Percentiles rank a stretch among this genome's conserved stretches.
These are phyloP conservation scores for Euphorbia tirucalli DNA, from an alignment of 345 rosid species.

Conservation along the genomic window DNA sequence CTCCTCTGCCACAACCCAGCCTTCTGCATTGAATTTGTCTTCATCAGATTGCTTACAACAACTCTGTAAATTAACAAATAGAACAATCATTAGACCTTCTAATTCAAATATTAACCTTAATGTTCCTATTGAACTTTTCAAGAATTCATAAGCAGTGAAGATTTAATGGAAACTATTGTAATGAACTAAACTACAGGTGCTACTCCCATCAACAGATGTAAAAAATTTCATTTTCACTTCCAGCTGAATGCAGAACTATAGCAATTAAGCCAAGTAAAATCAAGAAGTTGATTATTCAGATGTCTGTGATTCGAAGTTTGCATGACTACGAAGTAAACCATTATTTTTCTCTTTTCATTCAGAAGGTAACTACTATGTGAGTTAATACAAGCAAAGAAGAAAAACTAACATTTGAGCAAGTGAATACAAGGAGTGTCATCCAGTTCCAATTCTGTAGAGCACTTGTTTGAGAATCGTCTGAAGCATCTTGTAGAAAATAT, in stretches of 20 bases:
- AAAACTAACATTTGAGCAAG: constrained; percentile 69
- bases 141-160: too few relatives aligned
- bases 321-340: too few relatives aligned
- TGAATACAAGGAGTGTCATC: constrained; percentile 74
- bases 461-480: constrained; percentile 42
- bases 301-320: too few relatives aligned
- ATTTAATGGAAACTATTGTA: too few relatives aligned
- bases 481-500: constrained; percentile 70
- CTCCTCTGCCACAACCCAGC: constrained; percentile 65
- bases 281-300: too few relatives aligned
- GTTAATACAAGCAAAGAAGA: neutral
- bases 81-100: neutral
- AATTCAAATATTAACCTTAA: neutral
- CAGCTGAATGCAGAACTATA: too few relatives aligned
- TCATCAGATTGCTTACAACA: constrained; percentile 37
- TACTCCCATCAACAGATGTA: too few relatives aligned
- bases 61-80: constrained; percentile 42
- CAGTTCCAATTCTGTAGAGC: constrained; percentile 75
- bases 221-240: too few relatives aligned
- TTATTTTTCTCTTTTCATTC: neutral
- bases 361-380: neutral
- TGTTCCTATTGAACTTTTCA: too few relatives aligned
- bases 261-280: too few relatives aligned
- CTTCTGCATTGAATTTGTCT: constrained; percentile 23
- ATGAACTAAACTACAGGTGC: too few relatives aligned